These are phyloP conservation scores for Fusarium chuoi DNA, from an alignment of 2,329 filamentous ascomycete genomes.

Conservation along the genomic window DNA sequence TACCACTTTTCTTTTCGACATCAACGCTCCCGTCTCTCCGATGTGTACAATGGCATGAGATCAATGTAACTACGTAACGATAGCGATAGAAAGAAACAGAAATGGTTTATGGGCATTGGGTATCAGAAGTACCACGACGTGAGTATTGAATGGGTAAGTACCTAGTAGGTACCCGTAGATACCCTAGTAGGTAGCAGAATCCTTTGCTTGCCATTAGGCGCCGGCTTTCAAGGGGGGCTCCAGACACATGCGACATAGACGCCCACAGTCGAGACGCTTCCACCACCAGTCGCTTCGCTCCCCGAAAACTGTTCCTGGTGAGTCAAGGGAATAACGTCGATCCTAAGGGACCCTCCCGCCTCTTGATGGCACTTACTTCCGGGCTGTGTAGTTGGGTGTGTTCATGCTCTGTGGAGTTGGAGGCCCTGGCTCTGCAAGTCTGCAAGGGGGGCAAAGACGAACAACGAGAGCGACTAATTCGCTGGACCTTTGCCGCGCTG, in stretches of 20 bases:
- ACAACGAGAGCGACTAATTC: slow-evolving; percentile 32
- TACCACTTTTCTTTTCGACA: slow-evolving; percentile 22
- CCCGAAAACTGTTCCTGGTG: slow-evolving; percentile 17
- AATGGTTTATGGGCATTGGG: not conserved
- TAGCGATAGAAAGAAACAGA: not conserved
- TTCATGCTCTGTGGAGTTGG: slow-evolving; percentile 27
- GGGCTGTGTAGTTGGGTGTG: slow-evolving; percentile 16
- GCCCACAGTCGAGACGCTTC: slow-evolving; percentile 39
- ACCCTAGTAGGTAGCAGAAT: not conserved
- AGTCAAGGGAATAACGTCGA: slow-evolving; percentile 24
- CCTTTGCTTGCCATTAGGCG: slow-evolving; percentile 23
- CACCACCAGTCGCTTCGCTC: slow-evolving; percentile 33
- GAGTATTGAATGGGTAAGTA: not conserved
- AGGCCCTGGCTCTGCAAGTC: not conserved
- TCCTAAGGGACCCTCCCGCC: slow-evolving; percentile 5
- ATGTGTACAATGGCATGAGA: slow-evolving; percentile 1
- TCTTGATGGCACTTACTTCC: not conserved
- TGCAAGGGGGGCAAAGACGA: not conserved
- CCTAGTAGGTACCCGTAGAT: not conserved
- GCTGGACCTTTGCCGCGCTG: slow-evolving; percentile 30
- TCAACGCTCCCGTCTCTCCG: not conserved
- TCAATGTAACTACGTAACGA: not conserved
- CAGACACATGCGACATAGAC: slow-evolving; percentile 39
- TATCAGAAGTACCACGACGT: not conserved
- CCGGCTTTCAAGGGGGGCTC: slow-evolving; percentile 13